Conservation (phyloP, 345 rosid species). For the Diplotaxis tenuifolia region DNA sequence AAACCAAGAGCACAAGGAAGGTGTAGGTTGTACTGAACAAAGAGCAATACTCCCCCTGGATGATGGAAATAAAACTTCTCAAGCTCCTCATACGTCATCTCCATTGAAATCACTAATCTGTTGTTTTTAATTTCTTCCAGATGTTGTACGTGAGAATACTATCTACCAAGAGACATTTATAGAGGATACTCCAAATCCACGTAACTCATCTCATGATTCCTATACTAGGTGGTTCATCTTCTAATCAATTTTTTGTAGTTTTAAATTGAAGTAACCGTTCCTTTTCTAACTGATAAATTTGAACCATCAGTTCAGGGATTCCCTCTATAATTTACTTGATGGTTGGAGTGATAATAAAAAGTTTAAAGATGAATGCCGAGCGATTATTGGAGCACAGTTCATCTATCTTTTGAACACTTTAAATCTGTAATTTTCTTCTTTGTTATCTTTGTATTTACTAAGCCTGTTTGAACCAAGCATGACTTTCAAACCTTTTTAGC, state of each 20-base stretch:
- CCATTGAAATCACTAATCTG: constrained; percentile 5
- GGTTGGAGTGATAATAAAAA: constrained; percentile 90
- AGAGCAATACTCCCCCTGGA: too few relatives aligned
- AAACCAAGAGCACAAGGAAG: too few relatives aligned
- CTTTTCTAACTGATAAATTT: constrained; percentile 6
- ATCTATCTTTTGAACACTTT: too few relatives aligned
- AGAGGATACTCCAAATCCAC: constrained; percentile 74
- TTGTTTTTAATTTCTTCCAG: constrained; percentile 47
- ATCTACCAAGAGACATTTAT: constrained; percentile 90
- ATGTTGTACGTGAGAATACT: constrained; percentile 85
- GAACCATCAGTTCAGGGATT: constrained; percentile 69
- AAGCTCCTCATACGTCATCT: neutral
- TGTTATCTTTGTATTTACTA: too few relatives aligned
- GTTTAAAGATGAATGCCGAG: constrained; percentile 97
- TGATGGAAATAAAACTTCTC: constrained; percentile 58
- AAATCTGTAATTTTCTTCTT: too few relatives aligned
- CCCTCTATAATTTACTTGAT: constrained; percentile 85
- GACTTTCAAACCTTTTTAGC: too few relatives aligned
- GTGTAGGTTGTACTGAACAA: too few relatives aligned
- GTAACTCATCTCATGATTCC: constrained; percentile 63
- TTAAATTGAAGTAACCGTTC: neutral
- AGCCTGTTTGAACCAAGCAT: too few relatives aligned
- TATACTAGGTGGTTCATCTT: constrained; percentile 97
- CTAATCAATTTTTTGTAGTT: neutral
- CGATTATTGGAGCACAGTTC: constrained; percentile 96